Evolutionary conservation across 495 filamentous ascomycete genomes (phyloP).

Genomic region (Letharia lupina): DNA sequence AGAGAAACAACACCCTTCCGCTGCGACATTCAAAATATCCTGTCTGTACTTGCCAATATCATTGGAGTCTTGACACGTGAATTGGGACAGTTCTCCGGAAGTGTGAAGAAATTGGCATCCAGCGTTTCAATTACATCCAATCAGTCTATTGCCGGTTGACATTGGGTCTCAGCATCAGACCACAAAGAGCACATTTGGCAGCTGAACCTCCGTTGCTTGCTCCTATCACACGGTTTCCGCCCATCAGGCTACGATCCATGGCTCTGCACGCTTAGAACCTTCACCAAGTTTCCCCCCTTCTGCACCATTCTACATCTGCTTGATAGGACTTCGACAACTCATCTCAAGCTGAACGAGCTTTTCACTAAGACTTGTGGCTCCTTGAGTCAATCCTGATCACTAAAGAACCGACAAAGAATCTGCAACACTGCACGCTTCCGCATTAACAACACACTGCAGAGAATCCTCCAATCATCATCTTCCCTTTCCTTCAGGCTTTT

Average conservation of each 20-base stretch:
- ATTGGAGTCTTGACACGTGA: neutral
- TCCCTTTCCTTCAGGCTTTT: slow-evolving; percentile 5
- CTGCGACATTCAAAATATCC: neutral
- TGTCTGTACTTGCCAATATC: neutral
- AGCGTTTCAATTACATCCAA: neutral
- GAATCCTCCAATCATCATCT: neutral
- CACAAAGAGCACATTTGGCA: neutral
- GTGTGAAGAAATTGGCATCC: neutral
- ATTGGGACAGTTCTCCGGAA: neutral
- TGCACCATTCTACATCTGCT: neutral
- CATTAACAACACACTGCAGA: slow-evolving; percentile 10
- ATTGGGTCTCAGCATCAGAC: slow-evolving; percentile 1
- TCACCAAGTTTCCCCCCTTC: neutral
- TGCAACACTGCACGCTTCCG: slow-evolving; percentile 7
- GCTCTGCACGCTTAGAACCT: slow-evolving; percentile 13
- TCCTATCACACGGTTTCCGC: neutral
- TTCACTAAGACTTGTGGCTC: slow-evolving; percentile 21
- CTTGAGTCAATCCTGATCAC: slow-evolving; percentile 13
- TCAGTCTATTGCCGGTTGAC: neutral
- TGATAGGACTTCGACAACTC: neutral
- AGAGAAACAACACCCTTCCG: neutral
- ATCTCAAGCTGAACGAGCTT: slow-evolving; percentile 17
- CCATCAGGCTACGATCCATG: slow-evolving; percentile 3
- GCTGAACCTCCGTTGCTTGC: neutral
- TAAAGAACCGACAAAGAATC: neutral